Evolutionary conservation across 306 rosid species (phyloP).

Genomic region (Castanospermum australe): DNA sequence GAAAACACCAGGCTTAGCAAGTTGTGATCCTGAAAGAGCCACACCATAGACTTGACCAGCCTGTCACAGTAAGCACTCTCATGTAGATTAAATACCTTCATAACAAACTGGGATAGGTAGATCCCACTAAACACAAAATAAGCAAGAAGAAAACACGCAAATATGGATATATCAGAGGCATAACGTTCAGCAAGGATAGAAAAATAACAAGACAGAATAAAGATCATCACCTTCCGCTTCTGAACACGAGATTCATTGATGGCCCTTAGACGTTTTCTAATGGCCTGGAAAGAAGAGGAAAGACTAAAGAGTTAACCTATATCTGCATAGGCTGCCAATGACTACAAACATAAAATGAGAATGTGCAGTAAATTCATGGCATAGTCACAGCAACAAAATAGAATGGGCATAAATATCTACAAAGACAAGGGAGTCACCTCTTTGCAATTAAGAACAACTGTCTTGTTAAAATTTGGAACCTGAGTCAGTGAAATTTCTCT

Average conservation of each 20-base stretch:
- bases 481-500: constrained; percentile 73
- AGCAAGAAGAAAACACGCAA: constrained; percentile 1
- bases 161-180: not conserved
- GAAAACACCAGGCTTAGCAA: constrained; percentile 72
- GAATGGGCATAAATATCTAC: constrained; percentile 10
- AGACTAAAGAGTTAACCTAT: constrained; percentile 16
- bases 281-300: constrained; percentile 62
- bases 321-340: not conserved
- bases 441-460: constrained; percentile 65
- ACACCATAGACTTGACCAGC: constrained; percentile 96
- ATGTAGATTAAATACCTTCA: constrained; percentile 34
- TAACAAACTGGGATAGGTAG: constrained; percentile 14
- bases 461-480: constrained; percentile 57
- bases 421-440: constrained; percentile 59
- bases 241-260: constrained; percentile 95
- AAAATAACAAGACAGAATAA: not conserved
- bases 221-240: constrained; percentile 81
- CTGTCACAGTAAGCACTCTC: constrained; percentile 50
- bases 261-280: constrained; percentile 83
- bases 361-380: constrained; percentile 4
- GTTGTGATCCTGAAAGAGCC: constrained; percentile 81
- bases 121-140: not conserved
- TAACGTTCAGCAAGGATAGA: constrained; percentile 5
- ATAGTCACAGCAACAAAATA: not conserved
- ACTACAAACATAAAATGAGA: not conserved